Evolutionary conservation across 345 rosid genomes (phyloP).

Genomic region (Carallia brachiata): DNA sequence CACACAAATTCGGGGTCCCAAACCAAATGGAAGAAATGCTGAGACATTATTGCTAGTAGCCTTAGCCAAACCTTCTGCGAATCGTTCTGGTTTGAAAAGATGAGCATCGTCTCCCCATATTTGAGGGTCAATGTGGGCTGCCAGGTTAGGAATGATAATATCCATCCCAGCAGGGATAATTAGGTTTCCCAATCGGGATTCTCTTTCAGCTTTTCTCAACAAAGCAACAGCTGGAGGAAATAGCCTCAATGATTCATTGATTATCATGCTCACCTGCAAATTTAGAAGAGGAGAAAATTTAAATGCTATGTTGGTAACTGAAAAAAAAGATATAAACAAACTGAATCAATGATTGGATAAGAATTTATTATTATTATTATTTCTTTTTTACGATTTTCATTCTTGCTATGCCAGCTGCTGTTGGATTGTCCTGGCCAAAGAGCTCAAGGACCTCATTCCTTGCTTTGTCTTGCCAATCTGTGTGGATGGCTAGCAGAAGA

Average conservation of each 20-base stretch:
- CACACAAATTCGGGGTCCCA: conserved; percentile 18
- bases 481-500: conserved; percentile 17
- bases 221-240: conserved; percentile 3
- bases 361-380: neutral
- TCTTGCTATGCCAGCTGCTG: conserved; percentile 3
- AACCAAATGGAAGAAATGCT: conserved; percentile 17
- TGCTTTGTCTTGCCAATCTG: conserved; percentile 24
- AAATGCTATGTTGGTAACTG: too few species aligned
- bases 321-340: too few species aligned
- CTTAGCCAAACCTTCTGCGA: conserved; percentile 13
- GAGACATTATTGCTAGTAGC: conserved; percentile 6
- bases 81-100: conserved; percentile 19
- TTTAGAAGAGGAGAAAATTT: neutral
- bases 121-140: conserved; percentile 1
- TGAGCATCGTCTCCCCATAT: conserved; percentile 21
- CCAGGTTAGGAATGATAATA: neutral
- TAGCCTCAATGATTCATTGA: conserved; percentile 18
- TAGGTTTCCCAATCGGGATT: conserved; percentile 8
- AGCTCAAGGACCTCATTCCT: conserved; percentile 15
- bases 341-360: neutral
- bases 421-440: conserved; percentile 13
- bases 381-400: conserved; percentile 13
- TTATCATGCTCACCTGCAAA: conserved; percentile 18
- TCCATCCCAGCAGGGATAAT: neutral
- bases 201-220: conserved; percentile 8